These are phyloP conservation scores for Colletotrichum tanaceti DNA, from an alignment of 2,329 filamentous ascomycete species.

Conservation along the genomic window DNA sequence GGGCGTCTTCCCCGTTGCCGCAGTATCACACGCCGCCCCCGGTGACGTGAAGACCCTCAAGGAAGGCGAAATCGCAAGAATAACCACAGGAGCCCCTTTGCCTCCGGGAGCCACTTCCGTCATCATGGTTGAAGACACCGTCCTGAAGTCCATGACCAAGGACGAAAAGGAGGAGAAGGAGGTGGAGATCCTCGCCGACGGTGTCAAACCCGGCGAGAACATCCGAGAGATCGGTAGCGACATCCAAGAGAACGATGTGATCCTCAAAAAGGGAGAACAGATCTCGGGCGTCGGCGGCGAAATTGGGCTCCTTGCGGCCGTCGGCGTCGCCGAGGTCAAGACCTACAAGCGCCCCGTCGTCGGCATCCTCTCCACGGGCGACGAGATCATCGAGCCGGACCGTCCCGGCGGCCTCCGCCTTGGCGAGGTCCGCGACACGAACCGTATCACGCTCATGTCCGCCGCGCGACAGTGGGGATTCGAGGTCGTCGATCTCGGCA, in stretches of 20 bases:
- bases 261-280: constrained; percentile 82
- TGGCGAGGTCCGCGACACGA: constrained; percentile 94
- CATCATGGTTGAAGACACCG: constrained; percentile 96
- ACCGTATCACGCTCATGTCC: constrained; percentile 86
- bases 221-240: constrained; percentile 93
- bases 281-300: constrained; percentile 91
- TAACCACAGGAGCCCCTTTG: constrained; percentile 93
- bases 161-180: constrained; percentile 88
- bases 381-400: constrained; percentile 87
- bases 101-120: constrained; percentile 90
- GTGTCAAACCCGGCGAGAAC: constrained; percentile 83
- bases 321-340: constrained; percentile 77
- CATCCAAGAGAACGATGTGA: constrained; percentile 73
- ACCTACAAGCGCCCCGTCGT: constrained; percentile 82
- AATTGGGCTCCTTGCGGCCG: constrained; percentile 87
- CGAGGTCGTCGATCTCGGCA: constrained; percentile 84
- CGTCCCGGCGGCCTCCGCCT: constrained; percentile 70
- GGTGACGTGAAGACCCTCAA: constrained; percentile 73
- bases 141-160: constrained; percentile 78
- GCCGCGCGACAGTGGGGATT: constrained; percentile 81
- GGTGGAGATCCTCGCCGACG: constrained; percentile 84
- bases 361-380: constrained; percentile 91
- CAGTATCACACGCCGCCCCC: constrained; percentile 86
- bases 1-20: constrained; percentile 86
- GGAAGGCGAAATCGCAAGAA: constrained; percentile 83